Evolutionary conservation across 331 rosid species (phyloP), one percentile per base, ranked within the genome.

Genomic region (Pyrus hybrid): DNA sequence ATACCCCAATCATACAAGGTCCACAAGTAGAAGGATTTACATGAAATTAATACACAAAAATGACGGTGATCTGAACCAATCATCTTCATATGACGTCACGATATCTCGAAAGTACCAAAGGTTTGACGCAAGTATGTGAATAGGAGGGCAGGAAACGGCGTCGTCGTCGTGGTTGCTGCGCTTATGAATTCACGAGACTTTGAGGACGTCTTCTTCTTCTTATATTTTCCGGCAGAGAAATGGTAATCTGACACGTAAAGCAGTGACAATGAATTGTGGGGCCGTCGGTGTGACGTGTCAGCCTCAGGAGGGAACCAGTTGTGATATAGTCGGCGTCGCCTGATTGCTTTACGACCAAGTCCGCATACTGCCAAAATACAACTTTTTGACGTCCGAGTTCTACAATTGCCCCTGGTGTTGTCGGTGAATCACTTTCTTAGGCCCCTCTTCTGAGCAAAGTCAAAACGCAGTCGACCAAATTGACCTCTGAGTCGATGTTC

Each of bases 291-390:
- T 54, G 66, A 68, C 74, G 82, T 73, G 80, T 76, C 51, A 33
- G 11, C 1, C 4, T 47, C 25, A 8, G 61, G 70, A 8, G 72
- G 49, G 76, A 73, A 71, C 83, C 26, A 60, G 69, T 1, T 63
- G 6, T 21, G 45, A 14, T 11, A 13, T n/a, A 68, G 82, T 80
- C 84, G 86, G 86, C 86, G 81, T 70, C 72, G 72, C 28, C 76
- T 45, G 7, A 32, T 41, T 22, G 71, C 68, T 51, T 71, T 4
- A 71, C 35, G 76, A 76, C 86, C 75, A 69, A 33, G 63, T 67
- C 82, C 82, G 25, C 37, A 81, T 81, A 77, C 88, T 22, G 90
- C 91, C 91, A 88, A 88, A 88, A 83, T 47, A 70, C 0, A 33
- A 76, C 96, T 91, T 88, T 90, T 91, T 85, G 74, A 49, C 25